Conservation (phyloP, 106 monocot genomes). For the Dendrobium nobile region DNA sequence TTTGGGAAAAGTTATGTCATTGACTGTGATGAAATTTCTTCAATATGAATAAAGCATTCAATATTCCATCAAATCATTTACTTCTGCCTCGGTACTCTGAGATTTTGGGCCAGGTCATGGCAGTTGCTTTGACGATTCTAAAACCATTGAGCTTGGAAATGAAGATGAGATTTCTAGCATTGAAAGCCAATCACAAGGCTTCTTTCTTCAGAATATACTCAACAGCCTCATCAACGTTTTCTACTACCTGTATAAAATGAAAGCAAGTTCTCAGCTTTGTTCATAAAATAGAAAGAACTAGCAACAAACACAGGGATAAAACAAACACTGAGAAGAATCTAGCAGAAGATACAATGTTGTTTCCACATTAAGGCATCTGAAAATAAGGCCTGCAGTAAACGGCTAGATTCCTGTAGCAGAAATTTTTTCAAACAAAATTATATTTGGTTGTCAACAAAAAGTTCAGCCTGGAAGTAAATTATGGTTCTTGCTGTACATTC, state of each 20-base stretch:
- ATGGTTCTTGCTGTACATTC: neutral
- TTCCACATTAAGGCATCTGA: neutral
- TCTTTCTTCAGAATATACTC: slow-evolving; percentile 67
- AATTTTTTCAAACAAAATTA: neutral
- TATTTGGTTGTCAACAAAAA: neutral
- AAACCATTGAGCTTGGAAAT: neutral
- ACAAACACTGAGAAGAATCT: neutral
- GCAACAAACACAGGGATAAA: neutral
- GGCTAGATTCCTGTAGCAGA: neutral
- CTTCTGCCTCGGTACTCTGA: too few species aligned
- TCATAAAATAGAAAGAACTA: neutral
- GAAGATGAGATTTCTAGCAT: neutral
- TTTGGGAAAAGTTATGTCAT: too few species aligned
- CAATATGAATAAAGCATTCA: too few species aligned
- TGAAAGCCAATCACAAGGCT: slow-evolving; percentile 11
- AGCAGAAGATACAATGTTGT: neutral
- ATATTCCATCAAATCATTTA: too few species aligned
- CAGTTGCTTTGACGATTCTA: too few species aligned
- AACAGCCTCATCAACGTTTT: slow-evolving; percentile 74
- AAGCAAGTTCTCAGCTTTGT: neutral
- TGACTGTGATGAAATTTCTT: too few species aligned
- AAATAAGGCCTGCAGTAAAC: neutral
- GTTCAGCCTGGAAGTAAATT: neutral
- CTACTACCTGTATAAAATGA: slow-evolving; percentile 56
- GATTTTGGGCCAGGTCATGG: too few species aligned